Evolutionary conservation across 2,329 filamentous ascomycete species (phyloP), one percentile per base, ranked within the genome.

Genomic region (Talaromyces funiculosus): DNA sequence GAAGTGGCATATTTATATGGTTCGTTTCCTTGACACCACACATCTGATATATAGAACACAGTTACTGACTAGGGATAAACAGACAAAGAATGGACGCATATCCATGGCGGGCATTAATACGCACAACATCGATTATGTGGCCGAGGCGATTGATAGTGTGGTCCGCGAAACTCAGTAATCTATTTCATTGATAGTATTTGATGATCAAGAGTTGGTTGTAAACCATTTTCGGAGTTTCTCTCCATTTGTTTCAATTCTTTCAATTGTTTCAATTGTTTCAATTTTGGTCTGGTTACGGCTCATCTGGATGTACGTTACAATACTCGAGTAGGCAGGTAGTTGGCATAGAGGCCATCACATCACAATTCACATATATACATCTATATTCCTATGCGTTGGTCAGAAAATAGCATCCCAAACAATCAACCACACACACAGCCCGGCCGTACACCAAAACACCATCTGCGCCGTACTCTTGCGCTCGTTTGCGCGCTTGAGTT

Each of bases 91-190:
- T 72, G 94, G 94, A 22, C 89, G 94, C 53, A 96, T 97, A 77
- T 95, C 90, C 73, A 97, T 99, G 93, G 94, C 94, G 4, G 94
- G 94, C n/a, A 79, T 97, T 66, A 97, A 97, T 77, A 89, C 90
- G 26, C 80, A 87, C 70, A 99, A 97, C 73, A 82, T 97, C 62
- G 91, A 96, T 59, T 96, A 97, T 78, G 90, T 97, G 70, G 94
- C 92, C 53, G 87, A 89, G 75, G 91, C 93, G 0, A 85, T 97
- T 12, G 89, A 97, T 73, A 89, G 88, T 75, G 90, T 93, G 33
- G 90, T 97, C 8, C 69, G 75, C 31, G 73, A 75, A 66, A 74
- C 71, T 26, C 66, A 66, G 16, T 61, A 29, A 58, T 60, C n/a
- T 14, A 2, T 42, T 35, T 33, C n/a, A 18, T 29, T 24, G 43